Evolutionary conservation across 164 flowering plant genomes (phyloP), one percentile per base, ranked within the genome.

Genomic region (Pachysandra terminalis): DNA sequence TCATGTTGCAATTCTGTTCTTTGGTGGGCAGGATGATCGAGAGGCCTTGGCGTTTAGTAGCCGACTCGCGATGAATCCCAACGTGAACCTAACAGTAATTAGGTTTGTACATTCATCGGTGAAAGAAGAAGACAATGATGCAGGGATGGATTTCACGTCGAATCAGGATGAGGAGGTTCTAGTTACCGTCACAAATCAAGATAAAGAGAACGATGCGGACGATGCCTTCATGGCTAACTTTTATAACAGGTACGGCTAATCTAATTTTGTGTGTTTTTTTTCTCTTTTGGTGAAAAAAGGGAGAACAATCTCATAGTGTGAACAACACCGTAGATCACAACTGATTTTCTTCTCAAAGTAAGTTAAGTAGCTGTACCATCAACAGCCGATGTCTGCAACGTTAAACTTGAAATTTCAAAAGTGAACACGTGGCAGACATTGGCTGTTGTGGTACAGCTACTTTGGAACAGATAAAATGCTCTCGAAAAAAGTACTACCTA

Each of bases 11-110:
- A 65, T 73, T 5, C 66, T 89, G 73, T 89, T 86, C 62, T 87
- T 87, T 65, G 90, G 92, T 8, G 96, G 96, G 0, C 80, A 87
- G 1, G 92, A 89, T 65, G 96, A 89, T 67, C 83, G 86, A 0
- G 96, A 89, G 74, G 92, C 96, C 7, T 59, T 89, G 59, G 84
- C 90, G 0, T 78, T 77, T 51, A 76, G 92, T 66, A 72, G 65
- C 56, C 72, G 83, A 14, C 73, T 87, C 1, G 77, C 79, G 9
- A 41, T 32, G 32, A 83, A 86, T 59, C 79, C 81, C 37, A 62
- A 77, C 19, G 66, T 83, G 6, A 79, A 78, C 45, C 49, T 89
- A 22, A 87, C 92, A 0, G 77, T 89, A 14, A 81, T 87, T 7
- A 73, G 87, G 68, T 89, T 89, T 58, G 37, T 70, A 0, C 75